These are phyloP conservation scores for Pyrenophora graminea DNA, from an alignment of 2,329 filamentous ascomycete genomes.

Conservation along the genomic window DNA sequence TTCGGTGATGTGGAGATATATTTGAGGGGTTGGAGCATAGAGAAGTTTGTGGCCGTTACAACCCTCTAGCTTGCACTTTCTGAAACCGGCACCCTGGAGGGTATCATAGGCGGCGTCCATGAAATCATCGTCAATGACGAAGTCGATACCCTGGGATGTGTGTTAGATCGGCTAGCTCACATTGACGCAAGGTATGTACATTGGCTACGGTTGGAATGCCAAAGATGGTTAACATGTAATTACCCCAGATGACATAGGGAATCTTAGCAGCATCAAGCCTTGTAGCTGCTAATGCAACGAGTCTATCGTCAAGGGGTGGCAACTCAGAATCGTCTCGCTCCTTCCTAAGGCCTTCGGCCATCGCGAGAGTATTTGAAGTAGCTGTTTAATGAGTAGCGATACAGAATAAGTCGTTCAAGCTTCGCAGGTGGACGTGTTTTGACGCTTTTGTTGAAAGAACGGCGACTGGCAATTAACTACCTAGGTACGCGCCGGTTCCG, in stretches of 20 bases:
- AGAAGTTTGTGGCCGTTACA: background rate
- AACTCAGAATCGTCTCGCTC: background rate
- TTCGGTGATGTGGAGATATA: background rate
- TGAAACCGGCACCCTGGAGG: background rate
- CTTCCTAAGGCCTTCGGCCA: background rate
- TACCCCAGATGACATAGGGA: background rate
- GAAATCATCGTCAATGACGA: background rate
- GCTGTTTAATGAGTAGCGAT: too few relatives aligned
- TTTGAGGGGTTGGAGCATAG: background rate
- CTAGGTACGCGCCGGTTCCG: too few relatives aligned
- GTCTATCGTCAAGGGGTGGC: background rate
- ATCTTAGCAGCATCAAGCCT: background rate
- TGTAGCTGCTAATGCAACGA: background rate
- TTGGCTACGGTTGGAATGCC: background rate
- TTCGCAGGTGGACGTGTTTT: background rate
- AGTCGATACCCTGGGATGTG: background rate
- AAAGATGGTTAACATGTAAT: background rate
- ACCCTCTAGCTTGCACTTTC: background rate
- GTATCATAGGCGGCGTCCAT: background rate
- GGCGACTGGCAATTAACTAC: background rate
- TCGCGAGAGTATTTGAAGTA: background rate
- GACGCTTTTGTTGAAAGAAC: background rate
- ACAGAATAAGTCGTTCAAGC: too few relatives aligned
- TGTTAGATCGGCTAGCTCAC: background rate
- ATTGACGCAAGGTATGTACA: background rate